Evolutionary conservation across 345 rosid genomes (phyloP).

Genomic region (Gossypium mustelinum): DNA sequence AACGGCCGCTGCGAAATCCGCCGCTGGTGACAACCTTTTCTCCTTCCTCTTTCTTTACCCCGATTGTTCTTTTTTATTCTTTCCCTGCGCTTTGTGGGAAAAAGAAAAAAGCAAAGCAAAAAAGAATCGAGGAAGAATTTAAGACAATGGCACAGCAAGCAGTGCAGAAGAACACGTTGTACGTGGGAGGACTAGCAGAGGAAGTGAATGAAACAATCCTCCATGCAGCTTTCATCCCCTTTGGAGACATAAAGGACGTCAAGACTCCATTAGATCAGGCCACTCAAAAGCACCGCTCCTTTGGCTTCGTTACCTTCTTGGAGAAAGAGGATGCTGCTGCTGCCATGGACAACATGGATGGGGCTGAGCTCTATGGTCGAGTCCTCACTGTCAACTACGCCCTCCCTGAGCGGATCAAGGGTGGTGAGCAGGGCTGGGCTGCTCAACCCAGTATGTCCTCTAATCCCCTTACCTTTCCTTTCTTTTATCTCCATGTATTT

Average conservation of each 20-base stretch:
- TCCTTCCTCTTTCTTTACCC: too few relatives aligned
- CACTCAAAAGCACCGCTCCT: conserved; percentile 96
- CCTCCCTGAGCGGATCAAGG: conserved; percentile 91
- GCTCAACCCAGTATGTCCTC: conserved; percentile 87
- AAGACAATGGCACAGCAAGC: conserved; percentile 45
- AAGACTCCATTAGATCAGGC: conserved; percentile 95
- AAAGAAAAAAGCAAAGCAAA: neutral
- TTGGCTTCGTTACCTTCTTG: conserved; percentile 94
- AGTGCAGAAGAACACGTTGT: conserved; percentile 95
- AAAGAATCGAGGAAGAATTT: neutral
- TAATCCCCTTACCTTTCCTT: neutral
- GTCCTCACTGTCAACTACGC: conserved; percentile 98
- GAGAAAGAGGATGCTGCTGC: conserved; percentile 84
- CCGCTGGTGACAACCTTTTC: too few relatives aligned
- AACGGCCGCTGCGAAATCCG: too few relatives aligned
- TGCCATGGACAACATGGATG: conserved; percentile 99
- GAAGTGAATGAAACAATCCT: conserved; percentile 93
- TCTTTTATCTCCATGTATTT: neutral
- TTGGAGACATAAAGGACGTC: conserved; percentile 96
- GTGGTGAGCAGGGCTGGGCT: conserved; percentile 99
- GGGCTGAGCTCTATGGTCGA: conserved; percentile 95
- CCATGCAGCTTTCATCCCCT: conserved; percentile 90
- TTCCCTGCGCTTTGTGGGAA: too few relatives aligned
- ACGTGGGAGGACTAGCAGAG: conserved; percentile 94
- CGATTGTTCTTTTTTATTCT: too few relatives aligned